Evolutionary conservation across 2,329 filamentous ascomycete species (phyloP).

Genomic region (Escovopsis sp.): DNA sequence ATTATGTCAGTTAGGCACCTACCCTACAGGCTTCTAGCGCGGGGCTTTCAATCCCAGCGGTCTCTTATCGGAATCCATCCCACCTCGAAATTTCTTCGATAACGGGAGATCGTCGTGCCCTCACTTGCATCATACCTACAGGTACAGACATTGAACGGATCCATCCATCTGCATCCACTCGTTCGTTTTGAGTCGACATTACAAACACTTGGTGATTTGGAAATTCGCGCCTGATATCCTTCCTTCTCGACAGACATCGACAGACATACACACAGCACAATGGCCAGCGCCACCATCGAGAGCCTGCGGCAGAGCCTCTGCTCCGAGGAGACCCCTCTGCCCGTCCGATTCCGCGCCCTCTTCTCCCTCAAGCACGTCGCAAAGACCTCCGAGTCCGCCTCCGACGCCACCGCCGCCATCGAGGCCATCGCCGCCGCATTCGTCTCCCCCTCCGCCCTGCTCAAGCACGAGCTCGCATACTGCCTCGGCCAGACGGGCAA

Average conservation of each 20-base stretch:
- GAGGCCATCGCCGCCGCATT: constrained; percentile 83
- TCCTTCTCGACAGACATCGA: too few species aligned
- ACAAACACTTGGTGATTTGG: too few species aligned
- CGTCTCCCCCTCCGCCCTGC: constrained; percentile 66
- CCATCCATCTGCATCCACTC: not conserved
- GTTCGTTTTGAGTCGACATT: too few species aligned
- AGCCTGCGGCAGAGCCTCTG: constrained; percentile 62
- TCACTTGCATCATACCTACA: not conserved
- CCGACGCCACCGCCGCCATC: constrained; percentile 39
- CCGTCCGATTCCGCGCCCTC: constrained; percentile 84
- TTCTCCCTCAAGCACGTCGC: constrained; percentile 96
- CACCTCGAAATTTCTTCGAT: constrained; percentile 21
- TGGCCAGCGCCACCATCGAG: constrained; percentile 33
- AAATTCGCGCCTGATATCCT: too few species aligned
- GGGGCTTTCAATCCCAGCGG: constrained; percentile 6
- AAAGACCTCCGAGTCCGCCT: constrained; percentile 44
- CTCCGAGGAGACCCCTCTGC: constrained; percentile 68
- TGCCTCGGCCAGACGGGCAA: constrained; percentile 87
- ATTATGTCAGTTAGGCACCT: too few species aligned
- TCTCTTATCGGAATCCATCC: constrained; percentile 13
- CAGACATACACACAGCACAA: constrained; percentile 1
- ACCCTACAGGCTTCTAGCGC: not conserved
- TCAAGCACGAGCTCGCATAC: constrained; percentile 96
- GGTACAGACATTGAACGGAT: too few species aligned
- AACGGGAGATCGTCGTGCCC: not conserved